A percentile compares a stretch with the other conserved stretches of the same genome.
These are phyloP conservation scores for Tetrapisispora iriomotensis DNA, from an alignment of 805 yeast species.

Conservation along the genomic window DNA sequence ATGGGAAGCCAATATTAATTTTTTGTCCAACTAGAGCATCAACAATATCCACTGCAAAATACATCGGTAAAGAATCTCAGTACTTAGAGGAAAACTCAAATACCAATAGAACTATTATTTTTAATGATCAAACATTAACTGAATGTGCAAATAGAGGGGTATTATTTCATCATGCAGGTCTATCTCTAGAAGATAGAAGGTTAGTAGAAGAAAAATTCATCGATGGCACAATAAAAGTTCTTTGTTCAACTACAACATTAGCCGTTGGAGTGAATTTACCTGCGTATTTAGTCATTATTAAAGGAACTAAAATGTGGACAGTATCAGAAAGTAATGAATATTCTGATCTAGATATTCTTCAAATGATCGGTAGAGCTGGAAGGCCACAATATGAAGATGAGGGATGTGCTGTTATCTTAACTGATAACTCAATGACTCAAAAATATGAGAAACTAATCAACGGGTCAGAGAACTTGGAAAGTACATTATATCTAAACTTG, in stretches of 20 bases:
- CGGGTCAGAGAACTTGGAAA: conserved; percentile 39
- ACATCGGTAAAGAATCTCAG: conserved; percentile 12
- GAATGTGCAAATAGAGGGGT: conserved; percentile 30
- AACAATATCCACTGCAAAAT: conserved; percentile 38
- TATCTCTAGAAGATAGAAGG: conserved; percentile 37
- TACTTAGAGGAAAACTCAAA: not conserved
- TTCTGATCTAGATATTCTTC: conserved; percentile 44
- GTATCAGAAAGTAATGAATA: conserved; percentile 43
- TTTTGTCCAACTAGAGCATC: conserved; percentile 48
- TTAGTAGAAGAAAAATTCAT: conserved; percentile 38
- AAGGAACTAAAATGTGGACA: conserved; percentile 52
- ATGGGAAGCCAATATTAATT: conserved; percentile 36
- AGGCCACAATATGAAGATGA: conserved; percentile 47
- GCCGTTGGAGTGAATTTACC: conserved; percentile 56
- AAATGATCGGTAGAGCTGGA: conserved; percentile 62
- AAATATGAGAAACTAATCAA: conserved; percentile 35
- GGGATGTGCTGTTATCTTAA: conserved; percentile 40
- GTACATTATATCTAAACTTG: conserved; percentile 34
- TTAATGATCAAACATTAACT: conserved; percentile 8
- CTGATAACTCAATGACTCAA: conserved; percentile 28
- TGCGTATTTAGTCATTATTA: conserved; percentile 49
- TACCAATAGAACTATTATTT: not conserved
- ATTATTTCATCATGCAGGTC: conserved; percentile 53
- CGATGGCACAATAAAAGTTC: conserved; percentile 33
- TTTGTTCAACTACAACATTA: conserved; percentile 51